phyloP scores from a whole-genome alignment of 768 basidiomycete genomes.

The Mycena crocata region DNA sequence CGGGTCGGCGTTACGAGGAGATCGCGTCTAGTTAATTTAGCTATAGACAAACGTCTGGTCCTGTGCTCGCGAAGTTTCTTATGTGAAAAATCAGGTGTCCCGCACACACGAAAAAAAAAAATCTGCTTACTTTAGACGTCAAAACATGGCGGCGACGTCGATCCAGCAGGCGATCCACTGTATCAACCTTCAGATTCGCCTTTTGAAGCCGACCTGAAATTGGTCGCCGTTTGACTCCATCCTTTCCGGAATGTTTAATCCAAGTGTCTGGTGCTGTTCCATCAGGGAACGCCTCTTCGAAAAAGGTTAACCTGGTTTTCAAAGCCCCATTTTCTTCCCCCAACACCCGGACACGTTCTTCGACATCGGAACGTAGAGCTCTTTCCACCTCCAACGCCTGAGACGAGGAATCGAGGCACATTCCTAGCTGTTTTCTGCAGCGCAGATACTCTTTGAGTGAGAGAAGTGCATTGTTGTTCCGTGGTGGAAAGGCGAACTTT shows the following conservation, averaged over 20 bases:
- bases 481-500: slow-evolving; percentile 32
- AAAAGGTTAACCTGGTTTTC: slow-evolving; percentile 19
- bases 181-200: slow-evolving; percentile 22
- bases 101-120: background rate
- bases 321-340: slow-evolving; percentile 34
- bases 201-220: slow-evolving; percentile 28
- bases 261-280: slow-evolving; percentile 22
- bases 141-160: slow-evolving; percentile 30
- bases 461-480: slow-evolving; percentile 33
- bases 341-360: slow-evolving; percentile 28
- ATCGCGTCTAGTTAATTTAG: slow-evolving; percentile 3
- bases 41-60: slow-evolving; percentile 14
- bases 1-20: background rate
- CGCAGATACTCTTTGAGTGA: slow-evolving; percentile 31
- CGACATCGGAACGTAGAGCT: slow-evolving; percentile 39
- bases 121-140: slow-evolving; percentile 26
- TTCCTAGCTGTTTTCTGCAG: slow-evolving; percentile 36
- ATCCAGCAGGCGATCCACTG: slow-evolving; percentile 25
- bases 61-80: slow-evolving; percentile 30
- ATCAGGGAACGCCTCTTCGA: slow-evolving; percentile 23
- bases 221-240: slow-evolving; percentile 29
- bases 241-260: slow-evolving; percentile 22
- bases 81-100: slow-evolving; percentile 1
- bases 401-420: slow-evolving; percentile 40
- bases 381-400: slow-evolving; percentile 40